Percentiles rank a stretch among this genome's conserved stretches.
These are phyloP conservation scores for Cryptosporidium andersoni DNA, from an alignment of 169 alveolate genomes.

Conservation along the genomic window DNA sequence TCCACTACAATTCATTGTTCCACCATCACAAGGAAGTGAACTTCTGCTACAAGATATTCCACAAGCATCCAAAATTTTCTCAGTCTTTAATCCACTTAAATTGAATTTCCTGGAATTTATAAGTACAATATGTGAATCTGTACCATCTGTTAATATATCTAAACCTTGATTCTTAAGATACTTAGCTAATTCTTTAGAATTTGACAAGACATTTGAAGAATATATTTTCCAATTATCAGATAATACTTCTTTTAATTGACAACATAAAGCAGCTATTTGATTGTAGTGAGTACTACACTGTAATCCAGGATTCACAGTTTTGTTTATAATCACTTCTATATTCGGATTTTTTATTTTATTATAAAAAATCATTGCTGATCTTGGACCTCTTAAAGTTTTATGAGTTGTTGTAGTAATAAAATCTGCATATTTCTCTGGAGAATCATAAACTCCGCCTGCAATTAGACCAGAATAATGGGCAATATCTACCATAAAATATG, in stretches of 20 bases:
- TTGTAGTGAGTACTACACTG: constrained; percentile 73
- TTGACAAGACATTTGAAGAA: constrained; percentile 73
- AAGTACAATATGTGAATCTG: constrained; percentile 80
- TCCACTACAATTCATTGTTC: constrained; percentile 80
- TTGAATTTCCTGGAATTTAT: constrained; percentile 70
- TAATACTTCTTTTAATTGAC: constrained; percentile 33
- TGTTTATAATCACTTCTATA: constrained; percentile 68
- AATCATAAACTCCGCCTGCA: constrained; percentile 90
- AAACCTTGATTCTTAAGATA: constrained; percentile 70
- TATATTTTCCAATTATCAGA: constrained; percentile 65
- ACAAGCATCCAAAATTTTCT: constrained; percentile 75
- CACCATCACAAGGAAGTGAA: constrained; percentile 84
- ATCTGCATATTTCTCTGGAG: constrained; percentile 91
- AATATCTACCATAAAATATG: constrained; percentile 95
- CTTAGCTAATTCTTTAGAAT: constrained; percentile 70
- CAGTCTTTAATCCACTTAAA: constrained; percentile 80
- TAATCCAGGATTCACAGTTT: constrained; percentile 77
- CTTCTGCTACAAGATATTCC: constrained; percentile 81
- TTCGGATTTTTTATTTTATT: constrained; percentile 80
- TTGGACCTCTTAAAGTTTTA: constrained; percentile 95
- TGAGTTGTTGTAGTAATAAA: constrained; percentile 99
- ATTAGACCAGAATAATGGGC: constrained; percentile 96
- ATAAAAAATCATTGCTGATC: constrained; percentile 93
- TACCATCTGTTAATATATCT: constrained; percentile 78
- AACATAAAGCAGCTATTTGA: constrained; percentile 52